A percentile compares a stretch with the other conserved stretches of the same genome.
These are phyloP conservation scores for Termitomyces sp. DNA, from an alignment of 768 basidiomycete species.

Conservation along the genomic window DNA sequence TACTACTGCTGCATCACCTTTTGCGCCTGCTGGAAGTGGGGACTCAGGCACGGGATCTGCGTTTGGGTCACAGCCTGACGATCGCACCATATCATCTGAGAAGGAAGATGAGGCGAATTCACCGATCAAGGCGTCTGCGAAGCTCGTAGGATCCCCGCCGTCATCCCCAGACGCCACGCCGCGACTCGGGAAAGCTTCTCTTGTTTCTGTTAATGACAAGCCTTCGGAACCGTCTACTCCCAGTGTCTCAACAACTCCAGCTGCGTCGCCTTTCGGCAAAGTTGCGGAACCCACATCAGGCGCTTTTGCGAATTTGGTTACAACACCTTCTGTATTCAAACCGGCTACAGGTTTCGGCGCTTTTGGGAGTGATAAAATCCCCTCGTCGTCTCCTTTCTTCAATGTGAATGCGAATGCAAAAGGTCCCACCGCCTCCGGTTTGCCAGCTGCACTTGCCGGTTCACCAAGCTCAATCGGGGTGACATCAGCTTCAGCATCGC, in stretches of 20 bases:
- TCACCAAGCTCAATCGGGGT: constrained; percentile 17
- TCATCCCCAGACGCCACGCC: constrained; percentile 21
- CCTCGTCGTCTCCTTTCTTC: constrained; percentile 53
- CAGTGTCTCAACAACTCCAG: constrained; percentile 22
- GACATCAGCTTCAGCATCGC: constrained; percentile 22
- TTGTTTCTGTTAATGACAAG: constrained; percentile 14
- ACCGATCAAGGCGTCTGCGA: constrained; percentile 6
- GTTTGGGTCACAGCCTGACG: constrained; percentile 13
- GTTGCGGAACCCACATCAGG: constrained; percentile 15
- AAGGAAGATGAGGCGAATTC: not conserved
- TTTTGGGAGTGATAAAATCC: constrained; percentile 38
- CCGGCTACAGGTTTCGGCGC: constrained; percentile 45
- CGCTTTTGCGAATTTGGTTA: constrained; percentile 39
- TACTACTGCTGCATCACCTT: constrained; percentile 16
- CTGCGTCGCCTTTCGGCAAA: constrained; percentile 20
- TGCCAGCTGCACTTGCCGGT: constrained; percentile 22
- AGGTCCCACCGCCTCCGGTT: constrained; percentile 35
- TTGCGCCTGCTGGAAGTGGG: constrained; percentile 1
- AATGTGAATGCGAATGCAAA: constrained; percentile 29
- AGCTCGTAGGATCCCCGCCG: constrained; percentile 15
- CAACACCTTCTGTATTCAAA: constrained; percentile 36
- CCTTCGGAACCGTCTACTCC: constrained; percentile 15
- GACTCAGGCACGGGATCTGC: constrained; percentile 1
- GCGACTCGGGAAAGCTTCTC: constrained; percentile 14
- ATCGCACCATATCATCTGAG: constrained; percentile 6